Evolutionary conservation across 805 yeast genomes (phyloP), one percentile per base, ranked within the genome.

Genomic region (Suhomyces pyralidae): DNA sequence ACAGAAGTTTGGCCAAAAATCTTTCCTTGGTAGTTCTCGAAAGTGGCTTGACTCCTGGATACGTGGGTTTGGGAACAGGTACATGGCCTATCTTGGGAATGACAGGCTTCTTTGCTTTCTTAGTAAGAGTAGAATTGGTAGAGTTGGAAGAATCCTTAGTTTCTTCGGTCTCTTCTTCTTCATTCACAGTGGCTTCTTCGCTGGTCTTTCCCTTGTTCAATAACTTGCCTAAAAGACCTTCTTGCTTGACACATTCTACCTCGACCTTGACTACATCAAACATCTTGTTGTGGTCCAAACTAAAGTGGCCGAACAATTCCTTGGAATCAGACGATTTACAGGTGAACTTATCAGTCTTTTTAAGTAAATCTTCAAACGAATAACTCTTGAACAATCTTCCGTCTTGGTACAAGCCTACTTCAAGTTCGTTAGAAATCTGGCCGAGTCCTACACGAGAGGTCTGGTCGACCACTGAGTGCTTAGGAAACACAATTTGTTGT

Each of bases 281-380:
- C 2, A 84, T 56, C 56, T 84, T 80, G 61, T 79, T 81, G 49
- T 73, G 67, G 46, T 80, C 76, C 25, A 84, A 58, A 1, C 63
- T 60, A 52, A 83, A 80, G 3, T 74, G 71, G 2, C 74, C 84
- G 53, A 72, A 61, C 5, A 72, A 40, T 25, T 63, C 60, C 50
- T 64, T 64, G 32, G 55, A 46, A n/a, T 62, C 59, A 19, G 62
- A 61, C 14, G 67, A 58, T 44, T 63, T 59, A 63, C 88, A 84
- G 26, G 73, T 70, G 46, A 77, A 65, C 40, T 68, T 66, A 32
- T 65, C 65, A 12, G 70, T 58, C 50, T 64, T 68, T 38, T 63
- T 58, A 5, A 51, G 36, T 15, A 73, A 55, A 28, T 65, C 68
- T 1, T 65, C 61, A 25, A 71, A 45, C 3, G 53, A 50, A 51